These are phyloP conservation scores for Alternaria metachromatica DNA, from an alignment of 2,329 filamentous ascomycete genomes.

Conservation along the genomic window DNA sequence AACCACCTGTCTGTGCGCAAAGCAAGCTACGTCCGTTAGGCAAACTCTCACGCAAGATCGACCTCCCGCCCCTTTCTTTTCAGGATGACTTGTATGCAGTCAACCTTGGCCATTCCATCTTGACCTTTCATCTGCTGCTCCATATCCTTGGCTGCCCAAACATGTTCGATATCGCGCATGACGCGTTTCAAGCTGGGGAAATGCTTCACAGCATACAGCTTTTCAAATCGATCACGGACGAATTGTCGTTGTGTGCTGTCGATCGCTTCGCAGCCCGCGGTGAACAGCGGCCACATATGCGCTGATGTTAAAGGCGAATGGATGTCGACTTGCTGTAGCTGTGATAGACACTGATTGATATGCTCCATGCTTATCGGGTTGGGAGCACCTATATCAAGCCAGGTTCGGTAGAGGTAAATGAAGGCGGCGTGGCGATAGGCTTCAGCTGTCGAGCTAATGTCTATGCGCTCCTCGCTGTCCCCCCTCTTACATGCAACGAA, in stretches of 20 bases:
- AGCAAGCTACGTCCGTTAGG: too few relatives aligned
- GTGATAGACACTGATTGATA: slow-evolving; percentile 30
- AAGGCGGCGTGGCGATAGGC: slow-evolving; percentile 43
- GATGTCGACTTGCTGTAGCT: slow-evolving; percentile 23
- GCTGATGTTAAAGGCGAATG: slow-evolving; percentile 33
- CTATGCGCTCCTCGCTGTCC: neutral
- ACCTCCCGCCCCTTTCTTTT: slow-evolving; percentile 35
- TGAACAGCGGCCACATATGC: slow-evolving; percentile 44
- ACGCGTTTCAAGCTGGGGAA: slow-evolving; percentile 36
- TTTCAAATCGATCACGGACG: slow-evolving; percentile 32
- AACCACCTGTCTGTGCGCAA: too few relatives aligned
- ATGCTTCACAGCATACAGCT: slow-evolving; percentile 30
- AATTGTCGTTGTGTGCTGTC: slow-evolving; percentile 29
- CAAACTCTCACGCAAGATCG: slow-evolving; percentile 29
- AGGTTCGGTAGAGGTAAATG: slow-evolving; percentile 44
- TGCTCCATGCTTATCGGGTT: slow-evolving; percentile 39
- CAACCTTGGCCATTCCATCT: slow-evolving; percentile 36
- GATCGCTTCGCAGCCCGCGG: slow-evolving; percentile 39
- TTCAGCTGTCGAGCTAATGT: slow-evolving; percentile 34
- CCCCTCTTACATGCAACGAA: slow-evolving; percentile 10
- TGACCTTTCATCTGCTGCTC: slow-evolving; percentile 29
- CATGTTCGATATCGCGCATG: slow-evolving; percentile 37
- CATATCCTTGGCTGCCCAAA: slow-evolving; percentile 38
- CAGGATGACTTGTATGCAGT: slow-evolving; percentile 43
- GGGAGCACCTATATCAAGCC: slow-evolving; percentile 40